phyloP scores from a whole-genome alignment of 1,284 basidiomycete species.

The Tylopilus sp. region DNA sequence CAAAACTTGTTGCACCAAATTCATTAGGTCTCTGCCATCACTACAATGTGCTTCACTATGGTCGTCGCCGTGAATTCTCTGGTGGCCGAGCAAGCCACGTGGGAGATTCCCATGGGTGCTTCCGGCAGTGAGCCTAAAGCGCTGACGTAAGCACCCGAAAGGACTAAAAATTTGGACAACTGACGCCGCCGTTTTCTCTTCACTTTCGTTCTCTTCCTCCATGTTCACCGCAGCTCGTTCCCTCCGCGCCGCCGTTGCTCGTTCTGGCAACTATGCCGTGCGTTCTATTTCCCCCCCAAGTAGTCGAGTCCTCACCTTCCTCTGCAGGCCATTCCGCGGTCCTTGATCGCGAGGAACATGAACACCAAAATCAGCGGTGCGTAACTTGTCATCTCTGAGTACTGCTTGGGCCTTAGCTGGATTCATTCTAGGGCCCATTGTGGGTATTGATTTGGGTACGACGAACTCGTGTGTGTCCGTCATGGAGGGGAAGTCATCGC shows the following conservation, averaged over 20 bases:
- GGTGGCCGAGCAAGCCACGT: conserved; percentile 1
- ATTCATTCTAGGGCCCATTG: conserved; percentile 57
- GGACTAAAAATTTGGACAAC: conserved; percentile 41
- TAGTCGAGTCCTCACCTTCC: conserved; percentile 2
- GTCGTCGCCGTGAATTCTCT: too few species aligned
- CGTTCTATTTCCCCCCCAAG: conserved; percentile 23
- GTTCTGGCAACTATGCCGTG: conserved; percentile 66
- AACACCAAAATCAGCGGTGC: conserved; percentile 77
- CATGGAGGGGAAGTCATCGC: conserved; percentile 93
- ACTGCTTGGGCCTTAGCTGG: not conserved
- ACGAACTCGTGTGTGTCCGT: conserved; percentile 93
- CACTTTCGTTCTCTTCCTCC: conserved; percentile 42
- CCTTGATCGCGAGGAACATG: conserved; percentile 75
- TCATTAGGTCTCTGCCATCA: too few species aligned
- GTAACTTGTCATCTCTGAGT: conserved; percentile 17
- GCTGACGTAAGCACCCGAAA: conserved; percentile 38
- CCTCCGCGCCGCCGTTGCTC: conserved; percentile 52
- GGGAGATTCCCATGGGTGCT: conserved; percentile 17
- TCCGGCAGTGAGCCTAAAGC: conserved; percentile 8
- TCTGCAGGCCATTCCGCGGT: conserved; percentile 59
- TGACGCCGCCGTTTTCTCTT: conserved; percentile 33
- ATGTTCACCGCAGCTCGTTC: conserved; percentile 66
- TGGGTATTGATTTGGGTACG: conserved; percentile 84
- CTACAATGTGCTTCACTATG: too few species aligned
- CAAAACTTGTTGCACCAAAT: too few species aligned